phyloP scores from a whole-genome alignment of 371 early-diverging fungal genomes.

The Mucor lusitanicus region DNA sequence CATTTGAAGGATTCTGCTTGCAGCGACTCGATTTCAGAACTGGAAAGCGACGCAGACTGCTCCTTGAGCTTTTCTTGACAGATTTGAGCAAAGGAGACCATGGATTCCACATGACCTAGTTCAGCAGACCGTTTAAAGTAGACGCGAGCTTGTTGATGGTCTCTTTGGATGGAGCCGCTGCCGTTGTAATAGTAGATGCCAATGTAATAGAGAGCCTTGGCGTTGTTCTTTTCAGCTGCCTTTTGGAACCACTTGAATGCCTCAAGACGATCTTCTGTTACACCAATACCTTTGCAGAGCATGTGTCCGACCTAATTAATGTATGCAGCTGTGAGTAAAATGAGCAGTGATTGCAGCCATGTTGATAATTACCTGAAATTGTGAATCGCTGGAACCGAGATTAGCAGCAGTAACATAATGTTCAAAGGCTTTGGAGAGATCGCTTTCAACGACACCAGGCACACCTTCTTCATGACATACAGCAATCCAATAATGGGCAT shows the following conservation, averaged over 20 bases:
- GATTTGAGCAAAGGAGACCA: conserved; percentile 43
- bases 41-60: not conserved
- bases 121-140: conserved; percentile 52
- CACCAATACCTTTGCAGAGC: conserved; percentile 57
- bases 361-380: conserved; percentile 35
- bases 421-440: conserved; percentile 29
- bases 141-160: conserved; percentile 36
- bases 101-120: conserved; percentile 40
- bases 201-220: conserved; percentile 44
- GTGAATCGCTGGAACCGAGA: conserved; percentile 33
- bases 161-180: conserved; percentile 27
- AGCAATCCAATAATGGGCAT: conserved; percentile 46
- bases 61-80: conserved; percentile 40
- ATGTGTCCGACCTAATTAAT: conserved; percentile 43
- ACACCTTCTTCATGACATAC: conserved; percentile 48
- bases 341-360: not conserved
- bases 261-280: conserved; percentile 37
- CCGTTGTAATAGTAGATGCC: conserved; percentile 55
- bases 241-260: conserved; percentile 59
- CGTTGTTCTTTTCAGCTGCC: conserved; percentile 50
- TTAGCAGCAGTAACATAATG: conserved; percentile 39
- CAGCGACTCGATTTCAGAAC: conserved; percentile 16
- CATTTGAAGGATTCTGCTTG: conserved; percentile 40
- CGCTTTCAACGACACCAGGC: conserved; percentile 22
- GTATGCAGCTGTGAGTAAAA: conserved; percentile 3